Conservation (phyloP, 2,329 filamentous ascomycete genomes). For the Aspergillus pseudonomiae region DNA sequence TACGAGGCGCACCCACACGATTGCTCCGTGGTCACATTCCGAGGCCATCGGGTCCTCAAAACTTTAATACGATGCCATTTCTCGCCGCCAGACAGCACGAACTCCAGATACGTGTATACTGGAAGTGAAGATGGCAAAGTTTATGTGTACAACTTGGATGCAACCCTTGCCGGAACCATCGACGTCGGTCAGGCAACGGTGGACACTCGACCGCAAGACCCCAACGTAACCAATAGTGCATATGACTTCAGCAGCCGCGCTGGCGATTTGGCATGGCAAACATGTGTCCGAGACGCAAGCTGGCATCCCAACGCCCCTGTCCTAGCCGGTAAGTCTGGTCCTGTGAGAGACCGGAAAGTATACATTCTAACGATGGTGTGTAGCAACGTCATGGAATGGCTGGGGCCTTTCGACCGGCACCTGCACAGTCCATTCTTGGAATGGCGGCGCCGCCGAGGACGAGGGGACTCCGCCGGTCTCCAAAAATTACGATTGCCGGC, state of each 20-base stretch:
- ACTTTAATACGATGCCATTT: conserved; percentile 96
- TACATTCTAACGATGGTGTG: background rate
- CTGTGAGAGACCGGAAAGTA: background rate
- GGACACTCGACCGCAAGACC: conserved; percentile 59
- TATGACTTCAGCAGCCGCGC: conserved; percentile 56
- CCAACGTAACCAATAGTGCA: conserved; percentile 57
- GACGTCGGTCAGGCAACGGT: conserved; percentile 74
- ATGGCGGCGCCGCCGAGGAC: conserved; percentile 65
- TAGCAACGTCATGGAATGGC: conserved; percentile 82
- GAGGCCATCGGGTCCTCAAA: conserved; percentile 83
- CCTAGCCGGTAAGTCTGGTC: conserved; percentile 61
- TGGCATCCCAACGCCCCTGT: conserved; percentile 88
- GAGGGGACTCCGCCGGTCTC: conserved; percentile 65
- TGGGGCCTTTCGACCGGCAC: conserved; percentile 73
- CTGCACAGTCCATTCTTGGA: conserved; percentile 77
- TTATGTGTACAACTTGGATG: conserved; percentile 92
- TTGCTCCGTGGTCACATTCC: conserved; percentile 90
- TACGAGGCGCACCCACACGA: conserved; percentile 75
- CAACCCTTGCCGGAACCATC: conserved; percentile 75
- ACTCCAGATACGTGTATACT: conserved; percentile 90
- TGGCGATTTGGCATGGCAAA: conserved; percentile 67
- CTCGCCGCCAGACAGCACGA: conserved; percentile 80
- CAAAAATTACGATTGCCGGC: conserved; percentile 61
- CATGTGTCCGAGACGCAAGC: conserved; percentile 82
- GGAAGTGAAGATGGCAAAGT: conserved; percentile 89